Conservation (phyloP, 176 grass and related monocot species). For the Cenchrus fungigraminus region DNA sequence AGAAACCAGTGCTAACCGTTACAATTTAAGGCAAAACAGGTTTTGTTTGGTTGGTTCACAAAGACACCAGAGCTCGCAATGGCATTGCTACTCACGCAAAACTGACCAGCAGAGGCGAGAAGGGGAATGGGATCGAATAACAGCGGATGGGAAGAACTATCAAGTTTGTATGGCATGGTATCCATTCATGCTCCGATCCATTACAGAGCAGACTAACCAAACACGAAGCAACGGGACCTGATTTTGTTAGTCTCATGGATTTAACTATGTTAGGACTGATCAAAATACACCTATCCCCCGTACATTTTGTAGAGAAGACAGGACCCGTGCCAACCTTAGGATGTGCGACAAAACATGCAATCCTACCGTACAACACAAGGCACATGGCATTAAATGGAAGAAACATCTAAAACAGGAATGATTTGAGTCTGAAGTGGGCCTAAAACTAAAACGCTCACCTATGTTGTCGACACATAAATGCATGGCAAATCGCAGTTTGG, state of each 20-base stretch:
- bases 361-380: background rate
- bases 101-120: too few species aligned
- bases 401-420: slow-evolving; percentile 1
- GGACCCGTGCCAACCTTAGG: background rate
- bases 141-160: too few species aligned
- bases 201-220: too few species aligned
- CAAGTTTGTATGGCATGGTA: too few species aligned
- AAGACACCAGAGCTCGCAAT: too few species aligned
- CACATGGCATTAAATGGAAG: background rate
- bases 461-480: background rate
- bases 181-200: too few species aligned
- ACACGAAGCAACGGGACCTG: too few species aligned
- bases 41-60: too few species aligned
- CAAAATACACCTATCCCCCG: background rate
- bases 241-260: background rate
- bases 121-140: too few species aligned
- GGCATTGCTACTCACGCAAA: too few species aligned
- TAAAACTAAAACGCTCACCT: background rate
- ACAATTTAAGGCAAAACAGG: too few species aligned
- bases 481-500: background rate
- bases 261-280: background rate
- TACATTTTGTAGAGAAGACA: background rate
- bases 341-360: background rate
- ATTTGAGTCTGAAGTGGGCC: background rate
- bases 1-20: too few species aligned